Conservation (phyloP, 805 yeast genomes). For the Lipomyces yamadae region DNA sequence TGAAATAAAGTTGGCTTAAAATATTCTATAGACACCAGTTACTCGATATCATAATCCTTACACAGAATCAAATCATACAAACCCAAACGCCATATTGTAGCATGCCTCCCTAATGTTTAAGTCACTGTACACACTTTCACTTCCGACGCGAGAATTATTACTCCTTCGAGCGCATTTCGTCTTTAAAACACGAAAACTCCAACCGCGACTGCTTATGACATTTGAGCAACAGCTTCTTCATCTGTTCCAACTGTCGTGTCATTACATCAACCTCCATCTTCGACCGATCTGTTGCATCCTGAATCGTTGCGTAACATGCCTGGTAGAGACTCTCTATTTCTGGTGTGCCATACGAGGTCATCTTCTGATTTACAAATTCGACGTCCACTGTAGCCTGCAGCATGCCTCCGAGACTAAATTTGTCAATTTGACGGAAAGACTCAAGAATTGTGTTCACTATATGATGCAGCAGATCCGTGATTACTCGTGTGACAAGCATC, state of each 20-base stretch:
- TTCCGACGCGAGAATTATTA: not conserved
- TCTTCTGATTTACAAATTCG: constrained; percentile 51
- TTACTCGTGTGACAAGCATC: constrained; percentile 51
- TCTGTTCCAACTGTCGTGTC: constrained; percentile 33
- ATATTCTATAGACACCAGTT: not conserved
- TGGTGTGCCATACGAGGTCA: constrained; percentile 26
- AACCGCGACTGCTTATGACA: constrained; percentile 32
- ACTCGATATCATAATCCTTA: not conserved
- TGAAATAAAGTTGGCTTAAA: too few species aligned
- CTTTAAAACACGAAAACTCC: constrained; percentile 34
- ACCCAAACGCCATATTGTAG: not conserved
- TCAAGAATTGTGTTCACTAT: constrained; percentile 48
- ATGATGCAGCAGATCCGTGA: constrained; percentile 54
- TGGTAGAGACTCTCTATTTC: constrained; percentile 29
- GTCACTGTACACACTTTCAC: not conserved
- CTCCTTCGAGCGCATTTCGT: constrained; percentile 14
- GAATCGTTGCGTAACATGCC: constrained; percentile 33
- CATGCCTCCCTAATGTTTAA: not conserved
- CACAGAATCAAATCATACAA: not conserved
- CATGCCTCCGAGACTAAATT: constrained; percentile 54
- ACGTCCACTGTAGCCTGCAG: constrained; percentile 60
- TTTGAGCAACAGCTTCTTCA: constrained; percentile 29
- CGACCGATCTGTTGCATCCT: constrained; percentile 31
- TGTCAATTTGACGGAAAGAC: constrained; percentile 52
- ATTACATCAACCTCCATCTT: constrained; percentile 25